Evolutionary conservation across 2,329 filamentous ascomycete species (phyloP), one percentile per base, ranked within the genome.

Genomic region (Fusarium tupiense): DNA sequence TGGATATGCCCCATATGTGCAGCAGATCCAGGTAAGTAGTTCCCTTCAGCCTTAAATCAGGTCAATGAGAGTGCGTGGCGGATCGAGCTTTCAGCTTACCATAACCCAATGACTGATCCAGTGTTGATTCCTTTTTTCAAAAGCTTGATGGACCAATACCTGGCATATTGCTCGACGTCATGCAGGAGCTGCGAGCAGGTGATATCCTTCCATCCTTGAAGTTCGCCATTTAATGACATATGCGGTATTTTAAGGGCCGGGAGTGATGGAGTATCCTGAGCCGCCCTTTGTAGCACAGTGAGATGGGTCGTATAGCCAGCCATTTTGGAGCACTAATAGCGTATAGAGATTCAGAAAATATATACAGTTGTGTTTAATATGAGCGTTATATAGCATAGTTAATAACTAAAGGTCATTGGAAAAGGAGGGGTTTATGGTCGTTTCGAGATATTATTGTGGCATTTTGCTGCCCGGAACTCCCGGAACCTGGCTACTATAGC

Each of bases 401-500:
- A 5, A 24, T 12, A 44, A 35, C 16, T 35, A 1, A 35, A 16
- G 2, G 10, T 17, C 16, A 24, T 44, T 0, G 11, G 10, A 12
- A 44, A 19, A 12, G 0, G 43, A 8, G 16, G n/a, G 16, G 33
- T 44, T 12, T 44, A 1, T 8, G 6, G n/a, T 19, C 24, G 10
- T 44, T 19, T 44, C 4, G 16, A 0, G 0, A n/a, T 3, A 24
- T 1, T 24, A 44, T 44, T 12, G 24, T 24, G 12, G n/a, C 17
- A 5, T 6, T 24, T 24, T 5, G n/a, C 43, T 12, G 16, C n/a
- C 10, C n/a, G 14, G 41, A 16, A 2, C 7, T 12, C 16, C 3
- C 41, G n/a, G 41, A 3, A 3, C 1, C n/a, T 5, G 1, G 4
- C 16, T 19, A 6, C 11, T 0, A 19, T 1, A 24, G 17, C n/a